Evolutionary conservation across 257 asterid species (phyloP).

Genomic region (Fraxinus anomala): DNA sequence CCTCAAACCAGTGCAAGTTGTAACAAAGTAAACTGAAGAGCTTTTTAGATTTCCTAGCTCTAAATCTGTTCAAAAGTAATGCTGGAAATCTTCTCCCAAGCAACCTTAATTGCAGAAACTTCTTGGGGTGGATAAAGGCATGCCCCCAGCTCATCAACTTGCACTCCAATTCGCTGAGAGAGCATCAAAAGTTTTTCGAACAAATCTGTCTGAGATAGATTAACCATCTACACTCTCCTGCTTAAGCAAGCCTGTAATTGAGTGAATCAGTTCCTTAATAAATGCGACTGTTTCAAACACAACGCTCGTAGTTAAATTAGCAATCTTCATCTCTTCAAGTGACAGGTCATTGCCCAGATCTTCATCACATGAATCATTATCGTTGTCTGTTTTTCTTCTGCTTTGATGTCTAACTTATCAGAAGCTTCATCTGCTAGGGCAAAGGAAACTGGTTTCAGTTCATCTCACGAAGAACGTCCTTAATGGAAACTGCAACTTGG

Average conservation of each 20-base stretch:
- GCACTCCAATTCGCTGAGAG: conserved; percentile 57
- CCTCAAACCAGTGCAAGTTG: too few species aligned
- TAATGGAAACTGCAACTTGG: conserved; percentile 69
- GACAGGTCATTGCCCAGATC: conserved; percentile 83
- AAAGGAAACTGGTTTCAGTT: conserved; percentile 61
- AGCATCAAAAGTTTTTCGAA: conserved; percentile 68
- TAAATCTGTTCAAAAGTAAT: conserved; percentile 37
- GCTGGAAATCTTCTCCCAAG: conserved; percentile 49
- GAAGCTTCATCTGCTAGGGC: conserved; percentile 38
- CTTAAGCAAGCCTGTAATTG: conserved; percentile 65
- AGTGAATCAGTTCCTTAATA: conserved; percentile 73
- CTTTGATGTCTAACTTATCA: conserved; percentile 25
- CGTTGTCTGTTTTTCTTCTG: conserved; percentile 37
- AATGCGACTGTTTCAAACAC: conserved; percentile 57
- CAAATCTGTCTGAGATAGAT: conserved; percentile 47
- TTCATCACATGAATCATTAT: conserved; percentile 52
- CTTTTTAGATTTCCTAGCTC: conserved; percentile 55
- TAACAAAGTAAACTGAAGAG: conserved; percentile 40
- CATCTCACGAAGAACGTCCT: conserved; percentile 92
- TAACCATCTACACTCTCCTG: conserved; percentile 46
- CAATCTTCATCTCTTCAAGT: conserved; percentile 75
- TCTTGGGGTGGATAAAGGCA: conserved; percentile 94
- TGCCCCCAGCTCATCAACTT: conserved; percentile 89
- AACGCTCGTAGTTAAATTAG: conserved; percentile 39
- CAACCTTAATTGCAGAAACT: conserved; percentile 55